phyloP scores from a whole-genome alignment of 768 basidiomycete species.

The Termitomyces sp. region DNA sequence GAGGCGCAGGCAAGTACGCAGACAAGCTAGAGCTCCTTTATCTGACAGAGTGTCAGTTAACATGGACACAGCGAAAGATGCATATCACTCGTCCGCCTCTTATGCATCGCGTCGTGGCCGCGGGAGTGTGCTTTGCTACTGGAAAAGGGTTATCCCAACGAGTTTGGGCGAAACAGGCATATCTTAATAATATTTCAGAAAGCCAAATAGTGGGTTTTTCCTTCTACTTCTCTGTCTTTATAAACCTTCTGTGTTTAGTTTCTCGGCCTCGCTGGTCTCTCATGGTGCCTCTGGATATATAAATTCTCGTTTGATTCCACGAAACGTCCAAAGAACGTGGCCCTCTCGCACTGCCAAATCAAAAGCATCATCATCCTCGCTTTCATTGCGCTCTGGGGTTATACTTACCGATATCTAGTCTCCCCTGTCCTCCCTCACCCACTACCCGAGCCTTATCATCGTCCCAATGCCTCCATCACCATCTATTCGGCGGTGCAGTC shows the following conservation, averaged over 20 bases:
- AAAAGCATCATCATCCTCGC: constrained; percentile 23
- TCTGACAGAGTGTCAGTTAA: constrained; percentile 1
- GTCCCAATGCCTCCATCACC: constrained; percentile 49
- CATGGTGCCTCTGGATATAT: constrained; percentile 25
- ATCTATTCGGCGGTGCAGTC: constrained; percentile 66
- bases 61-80: constrained; percentile 4
- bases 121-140: constrained; percentile 21
- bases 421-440: constrained; percentile 59
- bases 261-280: constrained; percentile 25
- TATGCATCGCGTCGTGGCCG: constrained; percentile 18
- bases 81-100: constrained; percentile 8
- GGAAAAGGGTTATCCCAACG: constrained; percentile 21
- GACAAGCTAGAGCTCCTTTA: background rate
- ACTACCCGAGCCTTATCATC: constrained; percentile 41
- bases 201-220: constrained; percentile 33
- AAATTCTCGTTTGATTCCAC: constrained; percentile 10
- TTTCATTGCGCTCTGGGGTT: constrained; percentile 30
- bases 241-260: constrained; percentile 15
- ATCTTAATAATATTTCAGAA: constrained; percentile 27
- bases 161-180: constrained; percentile 23
- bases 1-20: constrained; percentile 19
- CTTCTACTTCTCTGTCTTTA: background rate
- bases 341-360: constrained; percentile 15
- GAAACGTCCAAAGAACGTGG: constrained; percentile 15
- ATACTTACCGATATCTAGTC: constrained; percentile 30